Evolutionary conservation across 768 basidiomycete genomes (phyloP).

Genomic region (Amanita exitialis): DNA sequence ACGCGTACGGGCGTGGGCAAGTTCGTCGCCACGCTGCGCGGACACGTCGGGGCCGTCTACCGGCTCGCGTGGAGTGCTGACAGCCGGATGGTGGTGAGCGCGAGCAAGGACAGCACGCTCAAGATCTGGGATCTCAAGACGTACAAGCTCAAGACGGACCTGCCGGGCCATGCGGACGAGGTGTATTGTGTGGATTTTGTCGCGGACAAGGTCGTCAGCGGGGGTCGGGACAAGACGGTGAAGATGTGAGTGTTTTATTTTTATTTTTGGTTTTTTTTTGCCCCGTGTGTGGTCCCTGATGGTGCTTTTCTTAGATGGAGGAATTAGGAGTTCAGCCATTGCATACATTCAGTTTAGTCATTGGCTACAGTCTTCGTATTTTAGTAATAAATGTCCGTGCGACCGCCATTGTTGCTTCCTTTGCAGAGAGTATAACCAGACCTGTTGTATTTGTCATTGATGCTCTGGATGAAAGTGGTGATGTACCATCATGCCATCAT

Average conservation of each 20-base stretch:
- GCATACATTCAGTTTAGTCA: too few species aligned
- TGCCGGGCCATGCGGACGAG: slow-evolving; percentile 95
- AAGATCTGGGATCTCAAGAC: slow-evolving; percentile 98
- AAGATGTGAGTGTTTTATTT: slow-evolving; percentile 89
- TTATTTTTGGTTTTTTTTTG: too few species aligned
- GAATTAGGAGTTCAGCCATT: too few species aligned
- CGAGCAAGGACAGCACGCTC: slow-evolving; percentile 92
- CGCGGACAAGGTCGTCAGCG: slow-evolving; percentile 97
- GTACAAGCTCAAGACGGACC: slow-evolving; percentile 88
- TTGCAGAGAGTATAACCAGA: too few species aligned
- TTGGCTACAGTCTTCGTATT: too few species aligned
- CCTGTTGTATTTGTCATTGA: too few species aligned
- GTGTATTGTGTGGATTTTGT: slow-evolving; percentile 99
- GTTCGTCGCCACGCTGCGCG: slow-evolving; percentile 84
- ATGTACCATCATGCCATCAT: too few species aligned
- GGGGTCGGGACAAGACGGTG: slow-evolving; percentile 84
- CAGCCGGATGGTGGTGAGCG: slow-evolving; percentile 83
- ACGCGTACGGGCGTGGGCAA: slow-evolving; percentile 44
- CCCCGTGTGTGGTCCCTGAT: too few species aligned
- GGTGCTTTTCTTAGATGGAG: too few species aligned
- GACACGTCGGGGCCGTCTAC: slow-evolving; percentile 93
- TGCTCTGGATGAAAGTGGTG: too few species aligned
- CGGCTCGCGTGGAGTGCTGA: slow-evolving; percentile 94
- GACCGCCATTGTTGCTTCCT: too few species aligned
- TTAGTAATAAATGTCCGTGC: too few species aligned